phyloP scores from a whole-genome alignment of 2,329 filamentous ascomycete genomes.

The Metarhizium anisopliae region DNA sequence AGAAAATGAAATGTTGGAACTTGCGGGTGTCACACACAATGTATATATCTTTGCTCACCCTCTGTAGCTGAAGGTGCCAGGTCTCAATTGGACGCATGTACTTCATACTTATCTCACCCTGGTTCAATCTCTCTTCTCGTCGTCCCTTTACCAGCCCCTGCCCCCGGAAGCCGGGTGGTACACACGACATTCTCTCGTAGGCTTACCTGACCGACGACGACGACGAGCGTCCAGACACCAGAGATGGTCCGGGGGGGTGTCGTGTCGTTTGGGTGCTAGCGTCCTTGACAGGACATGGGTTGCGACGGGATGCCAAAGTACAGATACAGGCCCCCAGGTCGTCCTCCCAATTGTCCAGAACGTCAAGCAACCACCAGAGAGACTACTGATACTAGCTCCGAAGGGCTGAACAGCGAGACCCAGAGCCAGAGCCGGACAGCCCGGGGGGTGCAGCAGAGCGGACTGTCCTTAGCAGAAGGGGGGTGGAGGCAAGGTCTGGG shows the following conservation, averaged over 20 bases:
- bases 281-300: conserved; percentile 2
- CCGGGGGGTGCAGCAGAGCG: conserved; percentile 4
- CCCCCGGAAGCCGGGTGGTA: not conserved
- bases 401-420: conserved; percentile 27
- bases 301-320: conserved; percentile 20
- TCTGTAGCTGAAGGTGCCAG: conserved; percentile 4
- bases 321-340: not conserved
- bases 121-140: conserved; percentile 1
- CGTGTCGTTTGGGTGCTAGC: conserved; percentile 1
- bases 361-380: conserved; percentile 6
- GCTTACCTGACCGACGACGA: not conserved
- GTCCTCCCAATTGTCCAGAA: conserved; percentile 3
- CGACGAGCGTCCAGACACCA: not conserved
- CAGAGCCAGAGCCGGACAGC: conserved; percentile 9
- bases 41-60: conserved; percentile 10
- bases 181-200: conserved; percentile 3
- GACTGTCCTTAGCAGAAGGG: not conserved
- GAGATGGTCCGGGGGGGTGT: not conserved
- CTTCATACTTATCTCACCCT: conserved; percentile 2
- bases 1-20: conserved; percentile 1
- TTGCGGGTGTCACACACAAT: conserved; percentile 9
- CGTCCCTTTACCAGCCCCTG: not conserved
- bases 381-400: conserved; percentile 22
- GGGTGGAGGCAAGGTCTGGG: conserved; percentile 2
- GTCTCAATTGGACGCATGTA: conserved; percentile 3